Base-by-base conservation (phyloP, 352 stramenopile genomes). In the Pythium aquatile region DNA sequence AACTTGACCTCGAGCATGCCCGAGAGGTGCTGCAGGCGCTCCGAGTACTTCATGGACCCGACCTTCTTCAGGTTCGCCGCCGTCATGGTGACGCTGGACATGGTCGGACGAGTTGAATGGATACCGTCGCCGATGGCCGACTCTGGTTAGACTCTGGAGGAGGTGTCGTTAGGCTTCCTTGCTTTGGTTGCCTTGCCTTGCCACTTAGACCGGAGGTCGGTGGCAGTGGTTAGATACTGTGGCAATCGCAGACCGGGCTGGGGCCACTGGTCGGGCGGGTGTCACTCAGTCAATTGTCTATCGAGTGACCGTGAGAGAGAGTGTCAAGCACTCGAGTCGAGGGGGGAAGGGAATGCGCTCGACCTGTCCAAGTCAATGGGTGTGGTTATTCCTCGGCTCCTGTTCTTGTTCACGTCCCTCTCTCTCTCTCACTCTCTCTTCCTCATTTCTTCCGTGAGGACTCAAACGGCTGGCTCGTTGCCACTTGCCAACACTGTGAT, bases 1-100 rank as follows among this genome's bases (percentile, higher is more conserved):
- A 87, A 88, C 65, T 87, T 86, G 63, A 88, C 78, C 60, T 90
- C 81, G 33, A 90, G 72, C 53, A 75, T 77, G 14, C 78, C 81
- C 13, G 75, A 66, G 70, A 87, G 64, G 42, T 75, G 59, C 68
- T 90, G 75, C 46, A 88, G 72, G 7, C 76, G 70, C 54, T 75
- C 73, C 2, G 60, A 54, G 59, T 57, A 56, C 69, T 72, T 69
- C 58, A 62, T 63, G 48, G 66, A 69, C 56, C 14, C 73, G 55
- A 35, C 20, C 37, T 72, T 66, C 51, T 68, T 61, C 13, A 62
- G 44, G 29, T 24, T 40, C 48, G 44, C 24, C 20, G 37, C 48
- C 0, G 32, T 37, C 47, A 40, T 48, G 17, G 8, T 30, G 9
- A 16, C 32, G 16, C n/a, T 55, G 5, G 20, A n/a, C 29, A 35